Base-by-base conservation (phyloP, 106 monocot genomes). In the Amphibolis antarctica region DNA sequence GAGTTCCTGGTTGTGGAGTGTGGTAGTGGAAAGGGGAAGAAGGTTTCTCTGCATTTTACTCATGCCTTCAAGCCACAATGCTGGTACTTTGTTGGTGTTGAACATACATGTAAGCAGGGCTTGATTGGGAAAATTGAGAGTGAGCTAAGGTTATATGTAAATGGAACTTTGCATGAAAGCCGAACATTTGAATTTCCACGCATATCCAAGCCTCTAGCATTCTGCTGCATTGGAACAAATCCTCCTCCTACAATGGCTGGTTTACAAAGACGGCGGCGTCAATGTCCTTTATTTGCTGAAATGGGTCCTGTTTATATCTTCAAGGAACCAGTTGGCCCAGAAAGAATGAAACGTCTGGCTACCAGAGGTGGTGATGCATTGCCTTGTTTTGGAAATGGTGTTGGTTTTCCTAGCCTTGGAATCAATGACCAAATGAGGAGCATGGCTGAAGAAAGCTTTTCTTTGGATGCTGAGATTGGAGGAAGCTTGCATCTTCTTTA, bases 251-350 rank as follows among this genome's bases (percentile, higher is more conserved):
- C 80, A 22, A 82, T 87, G 68, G 80, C 90, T 26, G 89, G 87
- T 53, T 68, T 91, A 76, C 91, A 98, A 69, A 67, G 83, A 22
- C 74, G 83, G 14, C 61, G 83, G 11, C 64, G 82, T 10, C 91
- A 91, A 53, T 98, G 98, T 9, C 87, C 98, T 15, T 63, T 98
- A 19, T 98, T 98, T 79, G 91, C 85, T 20, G 98, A 98, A 69
- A 87, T 91, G 98, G 98, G 91, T 1, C 84, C 98, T 36, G 48
- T 98, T 53, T 98, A 98, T 75, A 85, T 91, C 54, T 98, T 98
- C 61, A 98, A 85, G 75, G 98, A 98, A 60, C 79, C 90, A 18
- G 81, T 91, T 66, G 98, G 98, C 13, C 65, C 73, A 23, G 98
- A 98, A 55, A 78, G 74, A 45, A 98, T 98, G 91, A 51, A 59